phyloP scores from a whole-genome alignment of 208 protist genomes.

The Trypanosoma melophagium region DNA sequence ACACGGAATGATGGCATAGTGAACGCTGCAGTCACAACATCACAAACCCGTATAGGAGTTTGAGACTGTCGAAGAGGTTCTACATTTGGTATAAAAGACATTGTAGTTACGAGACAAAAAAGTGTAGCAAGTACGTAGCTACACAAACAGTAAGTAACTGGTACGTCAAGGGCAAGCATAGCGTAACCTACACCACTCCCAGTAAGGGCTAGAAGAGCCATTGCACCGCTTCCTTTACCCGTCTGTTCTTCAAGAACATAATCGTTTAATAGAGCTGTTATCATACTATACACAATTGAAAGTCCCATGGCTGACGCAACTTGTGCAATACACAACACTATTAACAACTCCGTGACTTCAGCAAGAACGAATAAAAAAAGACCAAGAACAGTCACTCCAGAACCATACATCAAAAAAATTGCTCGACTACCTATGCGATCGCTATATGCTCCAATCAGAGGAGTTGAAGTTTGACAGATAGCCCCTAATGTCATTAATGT shows the following conservation, averaged over 20 bases:
- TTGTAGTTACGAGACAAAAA: slow-evolving; percentile 24
- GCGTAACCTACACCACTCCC: slow-evolving; percentile 32
- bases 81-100: slow-evolving; percentile 17
- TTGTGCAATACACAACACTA: slow-evolving; percentile 30
- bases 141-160: slow-evolving; percentile 27
- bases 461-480: slow-evolving; percentile 27
- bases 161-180: slow-evolving; percentile 33
- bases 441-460: slow-evolving; percentile 34
- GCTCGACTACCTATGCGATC: slow-evolving; percentile 23
- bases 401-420: slow-evolving; percentile 28
- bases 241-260: slow-evolving; percentile 31
- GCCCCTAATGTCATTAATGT: slow-evolving; percentile 32
- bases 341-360: slow-evolving; percentile 17
- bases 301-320: slow-evolving; percentile 29
- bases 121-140: slow-evolving; percentile 27
- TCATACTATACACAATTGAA: slow-evolving; percentile 34
- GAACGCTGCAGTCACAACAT: slow-evolving; percentile 18
- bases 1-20: slow-evolving; percentile 27
- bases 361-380: slow-evolving; percentile 33
- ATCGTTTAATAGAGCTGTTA: slow-evolving; percentile 31
- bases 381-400: slow-evolving; percentile 25
- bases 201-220: slow-evolving; percentile 30
- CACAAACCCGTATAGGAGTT: slow-evolving; percentile 4
- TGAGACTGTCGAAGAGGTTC: slow-evolving; percentile 4
- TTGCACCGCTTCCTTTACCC: slow-evolving; percentile 27